These are phyloP conservation scores for Botrytis galanthina DNA, from an alignment of 2,329 filamentous ascomycete genomes.

Conservation along the genomic window DNA sequence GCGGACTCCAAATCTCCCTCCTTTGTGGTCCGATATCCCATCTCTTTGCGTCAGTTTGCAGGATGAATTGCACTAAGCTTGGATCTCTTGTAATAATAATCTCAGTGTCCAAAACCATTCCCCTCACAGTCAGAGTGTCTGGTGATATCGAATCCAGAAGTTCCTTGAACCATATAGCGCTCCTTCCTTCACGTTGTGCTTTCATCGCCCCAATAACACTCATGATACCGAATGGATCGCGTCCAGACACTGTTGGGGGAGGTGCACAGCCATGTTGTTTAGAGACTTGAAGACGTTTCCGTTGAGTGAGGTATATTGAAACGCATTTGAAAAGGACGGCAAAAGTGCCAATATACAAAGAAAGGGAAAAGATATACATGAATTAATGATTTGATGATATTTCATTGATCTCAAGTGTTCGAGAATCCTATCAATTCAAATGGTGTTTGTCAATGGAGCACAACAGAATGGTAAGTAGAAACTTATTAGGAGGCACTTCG, in stretches of 20 bases:
- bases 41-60: constrained; percentile 24
- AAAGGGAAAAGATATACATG: constrained; percentile 13
- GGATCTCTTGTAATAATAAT: constrained; percentile 10
- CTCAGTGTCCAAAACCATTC: constrained; percentile 5
- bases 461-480: background rate
- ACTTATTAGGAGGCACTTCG: background rate
- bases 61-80: background rate
- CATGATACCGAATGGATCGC: background rate
- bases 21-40: constrained; percentile 41
- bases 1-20: constrained; percentile 37
- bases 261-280: background rate
- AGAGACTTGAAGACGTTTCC: background rate
- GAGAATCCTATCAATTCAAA: background rate
- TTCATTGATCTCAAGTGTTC: background rate
- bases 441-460: background rate
- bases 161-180: constrained; percentile 1
- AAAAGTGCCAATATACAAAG: background rate
- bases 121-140: background rate
- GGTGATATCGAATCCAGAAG: background rate
- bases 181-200: constrained; percentile 8
- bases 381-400: background rate
- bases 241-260: background rate
- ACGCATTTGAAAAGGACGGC: background rate
- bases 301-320: background rate
- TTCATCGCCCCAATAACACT: background rate